Conservation (phyloP, 108 stramenopile genomes). For the Thalassiosira profunda region DNA sequence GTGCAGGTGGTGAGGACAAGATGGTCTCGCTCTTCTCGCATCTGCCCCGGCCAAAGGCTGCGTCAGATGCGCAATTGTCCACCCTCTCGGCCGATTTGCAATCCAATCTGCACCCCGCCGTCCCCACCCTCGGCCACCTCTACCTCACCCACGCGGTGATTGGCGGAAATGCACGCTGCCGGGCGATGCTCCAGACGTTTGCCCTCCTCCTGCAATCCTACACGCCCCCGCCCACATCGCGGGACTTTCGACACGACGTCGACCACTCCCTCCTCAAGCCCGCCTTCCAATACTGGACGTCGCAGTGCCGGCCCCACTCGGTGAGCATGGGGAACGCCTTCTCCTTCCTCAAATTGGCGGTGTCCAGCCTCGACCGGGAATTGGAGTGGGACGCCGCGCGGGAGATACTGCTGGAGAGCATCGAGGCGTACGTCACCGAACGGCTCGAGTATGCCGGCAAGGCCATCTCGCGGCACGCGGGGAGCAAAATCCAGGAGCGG, state of each 20-base stretch:
- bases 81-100: constrained; percentile 3
- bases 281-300: constrained; percentile 88
- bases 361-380: constrained; percentile 91
- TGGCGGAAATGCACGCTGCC: constrained; percentile 92
- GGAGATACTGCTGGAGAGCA: constrained; percentile 72
- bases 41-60: constrained; percentile 70
- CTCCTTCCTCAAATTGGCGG: constrained; percentile 85
- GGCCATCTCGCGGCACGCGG: constrained; percentile 87
- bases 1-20: constrained; percentile 41
- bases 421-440: constrained; percentile 91
- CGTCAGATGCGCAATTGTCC: constrained; percentile 20
- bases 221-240: constrained; percentile 48
- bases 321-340: constrained; percentile 98
- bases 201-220: constrained; percentile 68
- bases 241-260: constrained; percentile 80
- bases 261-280: constrained; percentile 90
- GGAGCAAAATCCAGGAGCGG: constrained; percentile 80
- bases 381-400: constrained; percentile 79
- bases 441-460: constrained; percentile 90
- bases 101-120: constrained; percentile 80
- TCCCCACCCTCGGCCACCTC: constrained; percentile 79
- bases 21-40: constrained; percentile 88
- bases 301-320: constrained; percentile 91
- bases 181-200: constrained; percentile 93
- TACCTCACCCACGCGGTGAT: constrained; percentile 85